Base-by-base conservation (phyloP, 208 protist genomes). In the Borovskyia barvae region DNA sequence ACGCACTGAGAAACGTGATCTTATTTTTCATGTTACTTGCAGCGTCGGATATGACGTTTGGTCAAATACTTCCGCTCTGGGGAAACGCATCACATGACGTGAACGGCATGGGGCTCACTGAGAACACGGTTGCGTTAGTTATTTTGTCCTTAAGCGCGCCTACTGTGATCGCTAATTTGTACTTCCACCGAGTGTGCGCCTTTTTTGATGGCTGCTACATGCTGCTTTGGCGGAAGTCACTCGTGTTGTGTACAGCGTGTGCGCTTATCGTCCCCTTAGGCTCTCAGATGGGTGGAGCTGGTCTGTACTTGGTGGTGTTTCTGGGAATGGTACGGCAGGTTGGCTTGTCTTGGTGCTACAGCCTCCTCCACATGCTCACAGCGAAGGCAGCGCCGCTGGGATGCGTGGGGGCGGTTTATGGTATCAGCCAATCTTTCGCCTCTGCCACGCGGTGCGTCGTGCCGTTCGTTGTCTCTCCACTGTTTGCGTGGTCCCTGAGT, bases 51-150 rank as follows among this genome's bases (percentile, higher is more conserved):
- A 81, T 85, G 67, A 50, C 64, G n/a, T 82, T 66, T 37, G 58
- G 37, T n/a, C 75, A 86, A 47, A 56, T 79, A 35, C 24, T 90
- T 15, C 82, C 82, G n/a, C 61, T 90, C 32, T 90, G 82, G 82
- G 61, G 56, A 14, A 80, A 83, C 37, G 82, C 78, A 7, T 46
- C 59, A 1, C 15, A 48, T 15, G 30, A 22, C 12, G 66, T 60
- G 15, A 78, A 78, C 6, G 82, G 78, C 7, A 65, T 86, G 22
- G 58, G 45, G 12, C 39, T 90, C 30, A 72, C 45, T 5, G 72
- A 70, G 14, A 48, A 57, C 46, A 42, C 53, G 7, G 63, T 86
- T 14, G 78, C 76, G 25, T 60, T 68, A 22, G 33, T 90, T 29
- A 73, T 80, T 41, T 24, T 79, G 15, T 50, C 56, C 26, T 50